Conservation (phyloP, 2,329 filamentous ascomycete genomes). For the Diaporthe batatas region DNA sequence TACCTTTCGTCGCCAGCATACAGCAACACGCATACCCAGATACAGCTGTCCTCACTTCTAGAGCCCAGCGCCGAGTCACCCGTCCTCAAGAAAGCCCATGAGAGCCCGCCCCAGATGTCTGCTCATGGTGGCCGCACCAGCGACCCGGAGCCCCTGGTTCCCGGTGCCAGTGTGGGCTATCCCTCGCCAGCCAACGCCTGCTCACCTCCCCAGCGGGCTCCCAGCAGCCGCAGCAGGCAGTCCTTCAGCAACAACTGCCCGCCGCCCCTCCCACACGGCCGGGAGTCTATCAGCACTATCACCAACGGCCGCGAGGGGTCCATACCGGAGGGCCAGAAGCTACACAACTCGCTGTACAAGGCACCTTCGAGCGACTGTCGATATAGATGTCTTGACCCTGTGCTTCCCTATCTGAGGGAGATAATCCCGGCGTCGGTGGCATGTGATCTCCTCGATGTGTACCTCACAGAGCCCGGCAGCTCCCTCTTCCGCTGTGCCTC, state of each 20-base stretch:
- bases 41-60: slow-evolving; percentile 44
- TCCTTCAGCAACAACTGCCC: slow-evolving; percentile 34
- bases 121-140: slow-evolving; percentile 15
- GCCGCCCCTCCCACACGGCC: slow-evolving; percentile 5
- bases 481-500: slow-evolving; percentile 59
- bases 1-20: slow-evolving; percentile 39
- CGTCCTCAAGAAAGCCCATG: slow-evolving; percentile 22
- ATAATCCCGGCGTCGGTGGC: slow-evolving; percentile 58
- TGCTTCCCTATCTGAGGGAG: slow-evolving; percentile 55
- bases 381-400: slow-evolving; percentile 57
- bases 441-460: slow-evolving; percentile 62
- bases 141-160: slow-evolving; percentile 44
- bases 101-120: slow-evolving; percentile 37
- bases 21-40: slow-evolving; percentile 36
- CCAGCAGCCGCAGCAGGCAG: background rate
- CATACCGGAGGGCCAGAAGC: slow-evolving; percentile 40
- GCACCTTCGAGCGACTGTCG: slow-evolving; percentile 50
- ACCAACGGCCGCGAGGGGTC: slow-evolving; percentile 42
- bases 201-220: slow-evolving; percentile 14
- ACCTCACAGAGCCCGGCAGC: slow-evolving; percentile 59
- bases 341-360: slow-evolving; percentile 46
- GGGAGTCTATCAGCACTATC: slow-evolving; percentile 45
- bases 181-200: slow-evolving; percentile 47
- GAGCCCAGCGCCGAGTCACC: slow-evolving; percentile 39
- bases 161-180: slow-evolving; percentile 49